Conservation (phyloP, 2,329 filamentous ascomycete genomes). For the Alternaria triticina region DNA sequence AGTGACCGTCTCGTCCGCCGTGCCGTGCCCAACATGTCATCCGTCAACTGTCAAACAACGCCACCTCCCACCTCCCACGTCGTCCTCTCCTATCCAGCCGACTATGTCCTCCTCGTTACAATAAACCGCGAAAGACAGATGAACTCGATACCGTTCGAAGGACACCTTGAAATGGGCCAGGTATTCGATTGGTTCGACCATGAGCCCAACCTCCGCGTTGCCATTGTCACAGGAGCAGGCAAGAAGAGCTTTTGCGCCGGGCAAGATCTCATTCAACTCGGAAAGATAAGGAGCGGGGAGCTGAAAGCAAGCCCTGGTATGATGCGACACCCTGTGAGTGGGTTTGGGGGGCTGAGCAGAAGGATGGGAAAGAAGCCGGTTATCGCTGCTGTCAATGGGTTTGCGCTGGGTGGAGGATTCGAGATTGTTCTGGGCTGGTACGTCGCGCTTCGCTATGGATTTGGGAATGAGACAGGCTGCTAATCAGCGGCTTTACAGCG, state of each 20-base stretch:
- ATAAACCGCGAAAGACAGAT: slow-evolving; percentile 59
- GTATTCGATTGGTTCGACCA: slow-evolving; percentile 62
- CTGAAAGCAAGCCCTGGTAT: slow-evolving; percentile 31
- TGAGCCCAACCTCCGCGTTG: slow-evolving; percentile 57
- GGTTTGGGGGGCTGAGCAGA: slow-evolving; percentile 63
- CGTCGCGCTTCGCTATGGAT: slow-evolving; percentile 12
- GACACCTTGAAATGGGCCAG: slow-evolving; percentile 57
- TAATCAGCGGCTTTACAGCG: slow-evolving; percentile 41
- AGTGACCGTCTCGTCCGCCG: background rate
- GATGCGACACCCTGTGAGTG: slow-evolving; percentile 53
- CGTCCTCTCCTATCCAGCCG: slow-evolving; percentile 55
- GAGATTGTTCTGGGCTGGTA: slow-evolving; percentile 64
- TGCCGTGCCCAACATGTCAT: slow-evolving; percentile 26
- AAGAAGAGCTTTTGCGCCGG: slow-evolving; percentile 62
- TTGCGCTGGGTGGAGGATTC: slow-evolving; percentile 64
- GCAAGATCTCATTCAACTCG: slow-evolving; percentile 59
- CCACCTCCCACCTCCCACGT: slow-evolving; percentile 44
- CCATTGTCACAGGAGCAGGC: slow-evolving; percentile 58
- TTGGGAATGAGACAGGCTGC: background rate
- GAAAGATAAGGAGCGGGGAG: slow-evolving; percentile 37
- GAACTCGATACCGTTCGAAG: slow-evolving; percentile 52
- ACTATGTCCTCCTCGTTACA: slow-evolving; percentile 59
- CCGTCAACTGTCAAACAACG: slow-evolving; percentile 33
- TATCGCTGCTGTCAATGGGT: slow-evolving; percentile 66
- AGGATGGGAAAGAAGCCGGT: slow-evolving; percentile 66